Evolutionary conservation across 768 basidiomycete species (phyloP).

Genomic region (Gloeophyllum trabeum): DNA sequence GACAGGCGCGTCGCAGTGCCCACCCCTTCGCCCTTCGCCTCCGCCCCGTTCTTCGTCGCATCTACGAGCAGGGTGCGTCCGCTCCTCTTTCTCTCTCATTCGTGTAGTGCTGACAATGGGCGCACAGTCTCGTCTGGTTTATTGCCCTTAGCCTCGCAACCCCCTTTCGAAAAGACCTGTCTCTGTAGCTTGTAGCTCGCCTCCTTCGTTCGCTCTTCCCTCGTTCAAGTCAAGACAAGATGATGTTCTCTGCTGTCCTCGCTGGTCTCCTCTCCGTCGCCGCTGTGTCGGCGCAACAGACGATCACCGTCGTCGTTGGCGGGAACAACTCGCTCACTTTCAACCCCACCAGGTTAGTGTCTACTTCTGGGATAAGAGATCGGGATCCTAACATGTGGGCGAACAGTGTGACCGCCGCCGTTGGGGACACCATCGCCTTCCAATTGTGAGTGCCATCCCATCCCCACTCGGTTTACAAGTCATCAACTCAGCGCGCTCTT

Average conservation of each 20-base stretch:
- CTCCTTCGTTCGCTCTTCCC: slow-evolving; percentile 4
- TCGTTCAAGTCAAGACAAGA: slow-evolving; percentile 19
- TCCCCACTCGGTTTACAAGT: no score
- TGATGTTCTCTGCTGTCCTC: slow-evolving; percentile 35
- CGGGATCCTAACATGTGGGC: slow-evolving; percentile 3
- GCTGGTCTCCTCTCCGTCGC: slow-evolving; percentile 29
- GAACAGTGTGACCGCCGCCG: slow-evolving; percentile 27
- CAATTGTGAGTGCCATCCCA: slow-evolving; percentile 36
- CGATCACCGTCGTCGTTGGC: slow-evolving; percentile 17
- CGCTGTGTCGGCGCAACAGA: slow-evolving; percentile 26
- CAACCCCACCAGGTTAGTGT: slow-evolving; percentile 13
- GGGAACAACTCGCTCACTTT: slow-evolving; percentile 14
- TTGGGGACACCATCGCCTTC: slow-evolving; percentile 41
- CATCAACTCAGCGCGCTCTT: no score
- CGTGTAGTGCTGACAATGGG: not conserved
- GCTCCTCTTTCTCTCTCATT: not conserved
- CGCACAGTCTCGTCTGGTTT: slow-evolving; percentile 9
- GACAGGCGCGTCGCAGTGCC: no score
- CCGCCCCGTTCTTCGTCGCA: slow-evolving; percentile 14
- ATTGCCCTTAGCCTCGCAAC: slow-evolving; percentile 18
- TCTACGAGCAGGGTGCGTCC: slow-evolving; percentile 35
- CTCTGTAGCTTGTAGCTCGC: not conserved
- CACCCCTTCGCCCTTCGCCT: not conserved
- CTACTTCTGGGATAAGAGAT: not conserved
- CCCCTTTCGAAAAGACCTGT: slow-evolving; percentile 8